Base-by-base conservation (phyloP, 805 yeast genomes). In the Spathaspora hagerdaliae region DNA sequence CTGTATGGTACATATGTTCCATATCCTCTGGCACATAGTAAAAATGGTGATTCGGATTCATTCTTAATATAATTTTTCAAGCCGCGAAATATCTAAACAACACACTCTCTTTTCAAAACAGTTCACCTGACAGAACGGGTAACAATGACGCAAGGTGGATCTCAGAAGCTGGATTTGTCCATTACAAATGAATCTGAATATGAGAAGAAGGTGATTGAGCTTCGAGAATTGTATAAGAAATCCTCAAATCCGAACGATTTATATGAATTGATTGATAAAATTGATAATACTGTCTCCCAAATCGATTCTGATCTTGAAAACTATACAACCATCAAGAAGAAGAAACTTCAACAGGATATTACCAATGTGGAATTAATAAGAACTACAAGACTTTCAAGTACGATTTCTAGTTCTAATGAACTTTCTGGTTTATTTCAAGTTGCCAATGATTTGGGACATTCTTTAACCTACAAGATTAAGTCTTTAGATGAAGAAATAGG, bases 391-490 rank as follows among this genome's bases (percentile, higher is more conserved):
- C 65, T 86, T n/a, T 76, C 89, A 0, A 70, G 81, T 0, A 75
- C 87, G 1, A 67, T 84, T 45, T 63, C 75, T 24, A 71, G 72
- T 36, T 83, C 91, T 10, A 77, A 80, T 41, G 71, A 77, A 2
- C 65, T 87, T 46, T 73, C 78, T 29, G 64, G 71, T 31, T 70
- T 79, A 26, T 73, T 87, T 42, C 66, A 81, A 6, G 69, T 75
- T 36, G 85, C 95, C 0, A 81, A 85, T 41, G 75, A 75, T 39
- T 67, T 83, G 45, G 91, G 96, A 6, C 69, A 75, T 34, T 70
- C 77, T 12, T 78, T 91, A 42, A 85, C 96, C 1, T 77, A 77
- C 36, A 79, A 82, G 50, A 87, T 91, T 47, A 74, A 85, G 45
- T 61, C 81, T 2, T 69, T 87, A 36, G 96, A 89, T 60, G 68